Conservation (phyloP, 495 filamentous ascomycete species). For the Pyronema omphalodes region DNA sequence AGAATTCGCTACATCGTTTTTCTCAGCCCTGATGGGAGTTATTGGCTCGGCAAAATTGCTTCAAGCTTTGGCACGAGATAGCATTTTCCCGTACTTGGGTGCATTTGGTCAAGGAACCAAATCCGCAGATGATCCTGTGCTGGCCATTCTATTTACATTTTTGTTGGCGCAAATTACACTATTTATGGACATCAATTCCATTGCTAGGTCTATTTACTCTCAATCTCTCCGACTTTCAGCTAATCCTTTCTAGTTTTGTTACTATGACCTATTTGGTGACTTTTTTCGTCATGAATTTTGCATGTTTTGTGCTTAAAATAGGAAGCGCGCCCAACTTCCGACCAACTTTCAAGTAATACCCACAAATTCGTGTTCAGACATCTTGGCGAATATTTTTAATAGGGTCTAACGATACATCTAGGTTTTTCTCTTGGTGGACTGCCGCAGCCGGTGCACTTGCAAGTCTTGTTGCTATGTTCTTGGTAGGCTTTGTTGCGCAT, state of each 20-base stretch:
- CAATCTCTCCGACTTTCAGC: neutral
- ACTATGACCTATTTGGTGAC: slow-evolving; percentile 77
- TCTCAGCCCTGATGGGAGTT: slow-evolving; percentile 73
- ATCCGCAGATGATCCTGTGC: slow-evolving; percentile 54
- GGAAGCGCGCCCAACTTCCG: slow-evolving; percentile 87
- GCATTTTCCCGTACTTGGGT: slow-evolving; percentile 55
- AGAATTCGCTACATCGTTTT: slow-evolving; percentile 66
- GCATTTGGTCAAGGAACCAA: slow-evolving; percentile 61
- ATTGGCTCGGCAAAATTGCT: slow-evolving; percentile 78
- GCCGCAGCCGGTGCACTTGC: slow-evolving; percentile 53
- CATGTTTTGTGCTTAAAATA: slow-evolving; percentile 74
- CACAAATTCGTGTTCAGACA: neutral
- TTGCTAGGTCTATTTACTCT: slow-evolving; percentile 45
- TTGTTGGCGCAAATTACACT: slow-evolving; percentile 61
- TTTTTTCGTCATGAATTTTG: slow-evolving; percentile 62
- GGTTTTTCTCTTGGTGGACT: slow-evolving; percentile 70
- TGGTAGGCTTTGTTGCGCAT: slow-evolving; percentile 28
- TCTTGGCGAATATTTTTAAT: neutral
- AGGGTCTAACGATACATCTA: neutral
- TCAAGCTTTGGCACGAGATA: slow-evolving; percentile 67
- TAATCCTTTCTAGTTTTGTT: slow-evolving; percentile 24
- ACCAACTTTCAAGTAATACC: slow-evolving; percentile 52
- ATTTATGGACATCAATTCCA: slow-evolving; percentile 71
- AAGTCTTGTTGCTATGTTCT: slow-evolving; percentile 69
- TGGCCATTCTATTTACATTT: slow-evolving; percentile 62